Evolutionary conservation across 129 eudicot species (phyloP).

Genomic region (Mikania micrantha): DNA sequence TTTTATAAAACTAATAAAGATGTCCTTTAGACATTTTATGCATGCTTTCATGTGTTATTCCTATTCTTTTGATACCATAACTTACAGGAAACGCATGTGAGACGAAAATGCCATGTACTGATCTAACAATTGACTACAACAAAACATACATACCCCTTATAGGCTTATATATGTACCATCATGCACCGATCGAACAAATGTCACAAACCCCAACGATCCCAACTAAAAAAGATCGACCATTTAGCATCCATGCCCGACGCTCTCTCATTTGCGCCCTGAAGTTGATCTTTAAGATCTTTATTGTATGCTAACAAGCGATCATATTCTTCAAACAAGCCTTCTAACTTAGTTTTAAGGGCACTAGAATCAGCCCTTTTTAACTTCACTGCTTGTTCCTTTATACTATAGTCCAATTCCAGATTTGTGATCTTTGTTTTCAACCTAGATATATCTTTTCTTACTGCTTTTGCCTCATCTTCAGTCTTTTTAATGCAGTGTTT

Average conservation of each 20-base stretch:
- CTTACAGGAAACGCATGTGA: too few relatives aligned
- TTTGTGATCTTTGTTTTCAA: slow-evolving; percentile 31
- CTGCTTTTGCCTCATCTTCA: slow-evolving; percentile 32
- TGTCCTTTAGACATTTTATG: too few relatives aligned
- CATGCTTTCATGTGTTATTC: too few relatives aligned
- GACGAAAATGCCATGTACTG: too few relatives aligned
- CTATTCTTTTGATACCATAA: too few relatives aligned
- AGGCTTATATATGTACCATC: slow-evolving; percentile 16
- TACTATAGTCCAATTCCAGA: slow-evolving; percentile 39
- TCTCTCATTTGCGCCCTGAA: slow-evolving; percentile 22
- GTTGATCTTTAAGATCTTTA: slow-evolving; percentile 46
- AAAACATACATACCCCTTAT: background rate
- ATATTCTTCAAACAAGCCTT: slow-evolving; percentile 41
- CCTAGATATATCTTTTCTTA: slow-evolving; percentile 28
- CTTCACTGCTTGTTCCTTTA: slow-evolving; percentile 38
- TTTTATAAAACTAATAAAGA: too few relatives aligned
- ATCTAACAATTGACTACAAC: too few relatives aligned
- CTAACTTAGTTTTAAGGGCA: slow-evolving; percentile 42
- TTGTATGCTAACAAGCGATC: slow-evolving; percentile 50
- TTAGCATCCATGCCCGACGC: slow-evolving; percentile 30
- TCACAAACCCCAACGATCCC: slow-evolving; percentile 25
- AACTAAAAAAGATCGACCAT: slow-evolving; percentile 25
- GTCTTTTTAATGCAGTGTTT: slow-evolving; percentile 36
- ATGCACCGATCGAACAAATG: slow-evolving; percentile 6
- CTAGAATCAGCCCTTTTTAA: slow-evolving; percentile 29